A percentile compares a stretch with the other conserved stretches of the same genome.
phyloP scores from a whole-genome alignment of 257 asterid species.

The Jasminum sambac region DNA sequence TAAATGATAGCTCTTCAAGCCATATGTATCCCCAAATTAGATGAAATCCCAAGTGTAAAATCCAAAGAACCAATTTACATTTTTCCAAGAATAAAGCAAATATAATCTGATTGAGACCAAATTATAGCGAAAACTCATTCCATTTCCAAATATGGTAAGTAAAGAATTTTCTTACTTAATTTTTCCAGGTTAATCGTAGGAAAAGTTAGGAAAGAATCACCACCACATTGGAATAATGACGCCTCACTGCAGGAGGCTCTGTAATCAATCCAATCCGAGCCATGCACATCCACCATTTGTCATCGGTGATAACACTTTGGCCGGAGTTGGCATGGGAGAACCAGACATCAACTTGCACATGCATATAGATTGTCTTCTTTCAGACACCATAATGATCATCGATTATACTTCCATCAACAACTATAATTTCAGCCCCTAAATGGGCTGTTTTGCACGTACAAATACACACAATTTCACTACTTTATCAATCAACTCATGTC shows the following conservation, averaged over 20 bases:
- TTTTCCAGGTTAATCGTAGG: slow-evolving; percentile 25
- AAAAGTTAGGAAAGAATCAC: slow-evolving; percentile 34
- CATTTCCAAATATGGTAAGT: slow-evolving; percentile 14
- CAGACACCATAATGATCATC: slow-evolving; percentile 33
- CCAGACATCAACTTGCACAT: slow-evolving; percentile 44
- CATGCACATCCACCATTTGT: slow-evolving; percentile 43
- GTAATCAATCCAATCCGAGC: slow-evolving; percentile 52
- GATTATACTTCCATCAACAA: slow-evolving; percentile 24
- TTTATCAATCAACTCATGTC: slow-evolving; percentile 11
- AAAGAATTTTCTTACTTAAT: slow-evolving; percentile 28
- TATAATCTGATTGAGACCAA: background rate
- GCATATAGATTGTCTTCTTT: slow-evolving; percentile 40
- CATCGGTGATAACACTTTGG: slow-evolving; percentile 54
- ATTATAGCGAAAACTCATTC: background rate
- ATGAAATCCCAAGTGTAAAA: background rate
- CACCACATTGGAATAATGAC: slow-evolving; percentile 51
- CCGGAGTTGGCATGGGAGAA: slow-evolving; percentile 32
- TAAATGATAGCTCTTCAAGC: slow-evolving; percentile 1
- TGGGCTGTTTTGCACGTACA: slow-evolving; percentile 19
- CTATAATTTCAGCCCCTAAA: slow-evolving; percentile 32
- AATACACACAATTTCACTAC: slow-evolving; percentile 14
- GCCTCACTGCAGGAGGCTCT: slow-evolving; percentile 69
- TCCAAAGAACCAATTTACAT: background rate
- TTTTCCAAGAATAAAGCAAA: background rate
- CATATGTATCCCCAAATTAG: slow-evolving; percentile 1